A percentile compares a stretch with the other conserved stretches of the same genome.
Conservation (phyloP, 2,329 filamentous ascomycete species). For the Pseudogymnoascus sp. region DNA sequence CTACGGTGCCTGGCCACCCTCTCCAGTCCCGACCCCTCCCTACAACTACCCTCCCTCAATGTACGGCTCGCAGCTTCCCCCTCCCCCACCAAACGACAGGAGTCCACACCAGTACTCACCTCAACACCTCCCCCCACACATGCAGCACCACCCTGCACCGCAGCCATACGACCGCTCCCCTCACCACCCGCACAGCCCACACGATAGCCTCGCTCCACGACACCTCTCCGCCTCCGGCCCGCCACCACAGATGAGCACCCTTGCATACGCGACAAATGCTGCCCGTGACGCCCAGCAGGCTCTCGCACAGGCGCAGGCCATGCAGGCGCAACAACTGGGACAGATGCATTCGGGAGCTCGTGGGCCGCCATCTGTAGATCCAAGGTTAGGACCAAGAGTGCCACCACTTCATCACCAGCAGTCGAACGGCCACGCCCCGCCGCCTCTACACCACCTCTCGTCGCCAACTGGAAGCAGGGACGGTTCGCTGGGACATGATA, state of each 20-base stretch:
- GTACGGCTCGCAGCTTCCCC: slow-evolving; percentile 31
- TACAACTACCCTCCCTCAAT: slow-evolving; percentile 41
- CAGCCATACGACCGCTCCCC: slow-evolving; percentile 25
- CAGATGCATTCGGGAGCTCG: neutral
- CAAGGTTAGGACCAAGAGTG: neutral
- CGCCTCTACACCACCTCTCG: neutral
- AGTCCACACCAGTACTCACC: slow-evolving; percentile 25
- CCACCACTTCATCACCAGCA: neutral
- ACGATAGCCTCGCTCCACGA: slow-evolving; percentile 22
- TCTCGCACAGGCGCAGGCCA: neutral
- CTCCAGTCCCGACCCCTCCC: slow-evolving; percentile 49
- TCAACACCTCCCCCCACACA: slow-evolving; percentile 28
- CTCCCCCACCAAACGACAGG: slow-evolving; percentile 26
- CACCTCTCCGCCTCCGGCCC: slow-evolving; percentile 13
- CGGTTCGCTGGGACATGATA: neutral
- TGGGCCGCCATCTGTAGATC: neutral
- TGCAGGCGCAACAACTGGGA: neutral
- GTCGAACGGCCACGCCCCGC: neutral
- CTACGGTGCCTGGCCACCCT: slow-evolving; percentile 49
- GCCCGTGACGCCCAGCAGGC: neutral
- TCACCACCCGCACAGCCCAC: slow-evolving; percentile 19
- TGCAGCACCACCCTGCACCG: slow-evolving; percentile 31
- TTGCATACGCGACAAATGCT: neutral
- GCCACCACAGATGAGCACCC: slow-evolving; percentile 18
- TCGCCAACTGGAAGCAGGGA: neutral